These are phyloP conservation scores for Drosera capensis DNA, from an alignment of 148 eudicot species.

Conservation along the genomic window DNA sequence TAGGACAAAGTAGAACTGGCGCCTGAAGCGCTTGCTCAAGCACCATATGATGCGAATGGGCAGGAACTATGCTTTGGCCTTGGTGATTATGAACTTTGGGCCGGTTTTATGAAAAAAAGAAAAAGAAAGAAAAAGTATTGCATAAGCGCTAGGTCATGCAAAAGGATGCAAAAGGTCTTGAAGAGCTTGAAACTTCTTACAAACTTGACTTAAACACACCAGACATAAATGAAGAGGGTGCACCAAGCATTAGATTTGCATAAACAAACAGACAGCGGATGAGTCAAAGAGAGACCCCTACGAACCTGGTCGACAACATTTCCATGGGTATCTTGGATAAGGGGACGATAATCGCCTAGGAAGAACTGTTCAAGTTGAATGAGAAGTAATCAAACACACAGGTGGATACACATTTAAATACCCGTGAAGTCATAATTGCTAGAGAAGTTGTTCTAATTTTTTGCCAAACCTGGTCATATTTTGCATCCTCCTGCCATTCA, in stretches of 20 bases:
- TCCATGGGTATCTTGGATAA: slow-evolving; percentile 74
- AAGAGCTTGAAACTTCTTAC: too few relatives aligned
- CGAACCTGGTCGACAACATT: slow-evolving; percentile 96
- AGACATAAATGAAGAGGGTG: neutral
- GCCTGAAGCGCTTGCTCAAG: too few relatives aligned
- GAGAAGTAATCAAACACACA: slow-evolving; percentile 6
- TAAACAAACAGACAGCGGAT: neutral
- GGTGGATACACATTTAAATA: neutral
- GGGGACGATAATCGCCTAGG: slow-evolving; percentile 95
- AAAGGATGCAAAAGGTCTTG: too few relatives aligned
- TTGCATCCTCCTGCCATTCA: slow-evolving; percentile 77
- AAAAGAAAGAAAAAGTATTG: too few relatives aligned
- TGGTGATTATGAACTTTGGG: too few relatives aligned
- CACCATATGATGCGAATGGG: too few relatives aligned
- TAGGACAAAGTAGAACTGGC: too few relatives aligned
- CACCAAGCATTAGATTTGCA: neutral
- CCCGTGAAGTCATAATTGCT: slow-evolving; percentile 5
- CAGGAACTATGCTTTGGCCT: too few relatives aligned
- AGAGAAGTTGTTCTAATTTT: too few relatives aligned
- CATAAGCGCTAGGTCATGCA: too few relatives aligned
- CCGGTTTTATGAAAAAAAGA: too few relatives aligned
- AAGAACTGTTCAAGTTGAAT: slow-evolving; percentile 51
- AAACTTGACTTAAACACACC: too few relatives aligned
- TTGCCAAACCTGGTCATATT: slow-evolving; percentile 74
- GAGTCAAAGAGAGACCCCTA: neutral